Percentiles rank a stretch among this genome's conserved stretches.
Evolutionary conservation across 1,284 basidiomycete species (phyloP).

Genomic region (Ganoderma leucocontextum): DNA sequence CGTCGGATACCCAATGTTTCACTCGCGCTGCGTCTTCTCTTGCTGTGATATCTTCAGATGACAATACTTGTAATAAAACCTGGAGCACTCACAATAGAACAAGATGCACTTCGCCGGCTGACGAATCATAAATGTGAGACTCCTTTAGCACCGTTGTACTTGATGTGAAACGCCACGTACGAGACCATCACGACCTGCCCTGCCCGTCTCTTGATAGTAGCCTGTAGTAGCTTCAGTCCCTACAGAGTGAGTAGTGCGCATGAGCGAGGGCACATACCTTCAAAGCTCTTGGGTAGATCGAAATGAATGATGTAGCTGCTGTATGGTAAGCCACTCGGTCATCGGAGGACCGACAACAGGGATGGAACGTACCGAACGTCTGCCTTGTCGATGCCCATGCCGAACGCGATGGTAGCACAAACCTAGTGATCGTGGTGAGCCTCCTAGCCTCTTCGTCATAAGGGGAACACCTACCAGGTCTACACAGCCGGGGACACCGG

Average conservation of each 20-base stretch:
- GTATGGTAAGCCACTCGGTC: not conserved
- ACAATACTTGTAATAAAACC: not conserved
- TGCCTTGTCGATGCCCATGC: conserved; percentile 89
- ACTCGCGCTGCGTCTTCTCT: conserved; percentile 76
- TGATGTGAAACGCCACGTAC: conserved; percentile 49
- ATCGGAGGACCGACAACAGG: not conserved
- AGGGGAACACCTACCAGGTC: conserved; percentile 60
- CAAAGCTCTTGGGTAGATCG: conserved; percentile 85
- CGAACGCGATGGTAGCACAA: conserved; percentile 82
- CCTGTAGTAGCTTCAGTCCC: conserved; percentile 51
- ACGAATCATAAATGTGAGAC: not conserved
- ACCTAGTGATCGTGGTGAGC: conserved; percentile 44
- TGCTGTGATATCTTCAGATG: conserved; percentile 52
- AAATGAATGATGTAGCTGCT: conserved; percentile 77
- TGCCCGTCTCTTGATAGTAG: conserved; percentile 90
- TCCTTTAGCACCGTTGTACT: not conserved
- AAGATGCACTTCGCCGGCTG: conserved; percentile 83
- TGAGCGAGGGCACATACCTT: conserved; percentile 57
- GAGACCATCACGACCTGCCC: conserved; percentile 82
- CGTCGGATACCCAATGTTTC: conserved; percentile 59
- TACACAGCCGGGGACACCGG: conserved; percentile 54
- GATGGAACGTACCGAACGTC: conserved; percentile 69
- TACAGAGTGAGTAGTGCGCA: not conserved
- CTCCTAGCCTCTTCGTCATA: not conserved
- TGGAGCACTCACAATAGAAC: conserved; percentile 72